Evolutionary conservation across 164 flowering plant species (phyloP).

Genomic region (Chloranthus sessilifolius): DNA sequence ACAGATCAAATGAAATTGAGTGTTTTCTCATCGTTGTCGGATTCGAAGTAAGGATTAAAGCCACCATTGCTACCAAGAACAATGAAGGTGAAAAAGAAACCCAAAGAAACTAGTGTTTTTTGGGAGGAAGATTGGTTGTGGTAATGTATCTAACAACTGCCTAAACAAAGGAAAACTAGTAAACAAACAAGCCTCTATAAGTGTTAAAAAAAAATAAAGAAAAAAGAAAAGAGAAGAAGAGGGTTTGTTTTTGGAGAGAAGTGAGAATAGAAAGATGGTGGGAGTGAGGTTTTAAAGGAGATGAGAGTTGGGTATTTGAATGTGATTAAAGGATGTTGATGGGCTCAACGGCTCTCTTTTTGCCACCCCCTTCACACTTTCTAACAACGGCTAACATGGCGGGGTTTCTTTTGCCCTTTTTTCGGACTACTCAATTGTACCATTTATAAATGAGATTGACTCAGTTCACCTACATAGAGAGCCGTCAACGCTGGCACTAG

Average conservation of each 20-base stretch:
- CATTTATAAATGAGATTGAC: too few species aligned
- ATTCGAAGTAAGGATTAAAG: constrained; percentile 32
- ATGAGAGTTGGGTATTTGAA: constrained; percentile 48
- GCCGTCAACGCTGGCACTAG: too few species aligned
- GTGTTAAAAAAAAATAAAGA: background rate
- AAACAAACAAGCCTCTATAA: constrained; percentile 30
- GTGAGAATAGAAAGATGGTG: constrained; percentile 18
- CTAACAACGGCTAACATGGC: constrained; percentile 34
- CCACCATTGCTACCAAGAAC: constrained; percentile 40
- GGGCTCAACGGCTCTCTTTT: constrained; percentile 47
- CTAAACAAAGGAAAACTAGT: constrained; percentile 35
- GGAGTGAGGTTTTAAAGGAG: constrained; percentile 30
- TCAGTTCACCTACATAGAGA: too few species aligned
- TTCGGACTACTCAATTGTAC: too few species aligned
- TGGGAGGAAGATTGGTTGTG: constrained; percentile 26
- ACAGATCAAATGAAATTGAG: background rate
- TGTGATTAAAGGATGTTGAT: constrained; percentile 5
- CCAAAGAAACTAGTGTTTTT: constrained; percentile 13
- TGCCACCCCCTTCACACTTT: constrained; percentile 39
- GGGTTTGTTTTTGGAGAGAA: constrained; percentile 18
- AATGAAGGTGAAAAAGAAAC: constrained; percentile 6
- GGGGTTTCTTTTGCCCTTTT: constrained; percentile 31
- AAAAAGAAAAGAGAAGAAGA: constrained; percentile 7
- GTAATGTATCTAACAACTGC: constrained; percentile 31
- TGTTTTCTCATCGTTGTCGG: constrained; percentile 7